Evolutionary conservation across 805 yeast species (phyloP).

Genomic region (Candida dajiaensis): DNA sequence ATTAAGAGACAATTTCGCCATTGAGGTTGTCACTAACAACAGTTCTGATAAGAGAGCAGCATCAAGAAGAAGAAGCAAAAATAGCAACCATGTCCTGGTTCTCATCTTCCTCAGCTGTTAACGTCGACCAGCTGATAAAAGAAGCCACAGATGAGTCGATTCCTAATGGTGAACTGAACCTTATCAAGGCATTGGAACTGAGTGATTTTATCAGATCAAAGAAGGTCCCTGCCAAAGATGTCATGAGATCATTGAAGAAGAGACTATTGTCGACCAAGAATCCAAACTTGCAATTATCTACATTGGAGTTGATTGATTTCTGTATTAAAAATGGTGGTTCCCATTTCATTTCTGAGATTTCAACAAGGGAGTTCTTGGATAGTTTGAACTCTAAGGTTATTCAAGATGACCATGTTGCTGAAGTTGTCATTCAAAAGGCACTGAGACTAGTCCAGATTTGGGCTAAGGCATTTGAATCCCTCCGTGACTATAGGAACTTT

Average conservation of each 20-base stretch:
- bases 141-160: conserved; percentile 85
- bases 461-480: conserved; percentile 67
- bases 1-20: background rate
- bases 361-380: conserved; percentile 83
- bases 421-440: conserved; percentile 53
- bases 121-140: conserved; percentile 51
- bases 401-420: conserved; percentile 34
- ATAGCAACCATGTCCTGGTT: conserved; percentile 24
- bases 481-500: conserved; percentile 60
- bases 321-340: conserved; percentile 91
- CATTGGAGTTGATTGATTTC: conserved; percentile 73
- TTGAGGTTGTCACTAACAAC: background rate
- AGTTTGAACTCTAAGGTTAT: conserved; percentile 47
- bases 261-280: conserved; percentile 59
- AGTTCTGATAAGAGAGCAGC: background rate
- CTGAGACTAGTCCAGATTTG: conserved; percentile 69
- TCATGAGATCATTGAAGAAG: conserved; percentile 79
- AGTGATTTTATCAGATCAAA: conserved; percentile 84
- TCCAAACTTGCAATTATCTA: conserved; percentile 73
- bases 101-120: conserved; percentile 7
- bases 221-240: conserved; percentile 69
- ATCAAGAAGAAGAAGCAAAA: background rate
- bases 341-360: conserved; percentile 73
- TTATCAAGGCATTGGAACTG: conserved; percentile 70
- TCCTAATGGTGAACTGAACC: conserved; percentile 85